phyloP scores from a whole-genome alignment of 495 filamentous ascomycete species.

The Talaromyces trachyspermus region DNA sequence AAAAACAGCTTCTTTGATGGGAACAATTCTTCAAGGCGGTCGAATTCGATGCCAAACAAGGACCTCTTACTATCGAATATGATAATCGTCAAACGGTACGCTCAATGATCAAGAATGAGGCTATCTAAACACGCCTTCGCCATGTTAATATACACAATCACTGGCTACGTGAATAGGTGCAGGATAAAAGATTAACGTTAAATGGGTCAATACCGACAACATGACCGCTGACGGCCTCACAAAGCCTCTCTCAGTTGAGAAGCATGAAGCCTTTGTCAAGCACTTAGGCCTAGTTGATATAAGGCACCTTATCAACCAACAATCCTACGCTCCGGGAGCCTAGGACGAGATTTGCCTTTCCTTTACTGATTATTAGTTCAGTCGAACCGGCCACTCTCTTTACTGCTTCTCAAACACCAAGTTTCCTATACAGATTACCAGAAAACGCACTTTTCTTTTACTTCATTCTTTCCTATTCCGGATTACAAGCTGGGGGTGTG shows the following conservation, averaged over 20 bases:
- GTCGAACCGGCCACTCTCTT: too few relatives aligned
- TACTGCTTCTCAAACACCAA: too few relatives aligned
- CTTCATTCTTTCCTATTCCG: too few relatives aligned
- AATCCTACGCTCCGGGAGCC: too few relatives aligned
- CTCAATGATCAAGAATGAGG: constrained; percentile 1
- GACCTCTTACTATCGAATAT: neutral
- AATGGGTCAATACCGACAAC: neutral
- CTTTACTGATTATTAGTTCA: too few relatives aligned
- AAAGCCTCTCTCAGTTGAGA: neutral
- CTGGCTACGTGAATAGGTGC: neutral
- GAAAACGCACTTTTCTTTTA: too few relatives aligned
- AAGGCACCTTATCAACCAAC: too few relatives aligned
- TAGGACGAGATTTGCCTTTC: too few relatives aligned
- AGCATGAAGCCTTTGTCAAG: neutral
- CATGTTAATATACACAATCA: constrained; percentile 7
- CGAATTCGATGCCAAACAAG: neutral
- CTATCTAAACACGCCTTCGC: constrained; percentile 1
- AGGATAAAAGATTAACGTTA: neutral
- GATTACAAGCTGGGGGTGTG: too few relatives aligned
- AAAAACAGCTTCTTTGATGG: constrained; percentile 15
- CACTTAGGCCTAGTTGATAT: neutral
- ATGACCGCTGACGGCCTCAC: constrained; percentile 1
- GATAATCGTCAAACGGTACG: constrained; percentile 1
- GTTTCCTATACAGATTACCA: too few relatives aligned
- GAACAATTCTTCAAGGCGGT: neutral